phyloP scores from a whole-genome alignment of 208 protist genomes.

The Naegleria lovaniensis region DNA sequence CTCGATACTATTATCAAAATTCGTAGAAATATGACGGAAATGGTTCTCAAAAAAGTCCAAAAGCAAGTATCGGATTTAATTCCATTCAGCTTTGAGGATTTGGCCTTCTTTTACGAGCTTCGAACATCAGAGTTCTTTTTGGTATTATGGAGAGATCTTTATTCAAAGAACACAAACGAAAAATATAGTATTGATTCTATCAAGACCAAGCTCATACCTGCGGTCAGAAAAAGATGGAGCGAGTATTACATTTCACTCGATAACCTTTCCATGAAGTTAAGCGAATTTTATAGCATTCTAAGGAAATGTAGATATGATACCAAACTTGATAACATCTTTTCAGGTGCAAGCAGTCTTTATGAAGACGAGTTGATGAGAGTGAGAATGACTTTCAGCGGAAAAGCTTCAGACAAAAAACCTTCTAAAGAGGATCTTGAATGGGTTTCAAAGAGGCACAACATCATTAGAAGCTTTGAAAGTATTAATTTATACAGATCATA shows the following conservation, averaged over 20 bases:
- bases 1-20: background rate
- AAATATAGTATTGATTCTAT: background rate
- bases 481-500: background rate
- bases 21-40: background rate
- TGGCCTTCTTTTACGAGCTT: slow-evolving; percentile 6
- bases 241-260: background rate
- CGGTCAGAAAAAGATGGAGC: background rate
- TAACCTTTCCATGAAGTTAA: background rate
- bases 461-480: background rate
- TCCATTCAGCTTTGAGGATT: background rate
- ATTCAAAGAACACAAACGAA: background rate
- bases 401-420: background rate
- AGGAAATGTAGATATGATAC: background rate
- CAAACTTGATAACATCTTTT: background rate
- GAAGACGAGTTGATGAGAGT: background rate
- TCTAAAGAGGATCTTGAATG: background rate
- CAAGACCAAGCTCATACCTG: background rate
- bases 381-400: background rate
- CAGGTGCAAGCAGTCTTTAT: background rate
- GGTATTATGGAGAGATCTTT: background rate
- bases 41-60: background rate
- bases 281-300: background rate
- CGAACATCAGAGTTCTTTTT: background rate
- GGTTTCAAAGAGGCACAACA: background rate
- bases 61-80: background rate